Percentiles rank a stretch among this genome's conserved stretches.
phyloP scores from a whole-genome alignment of 305 asterid species.

The Striga hermonthica region DNA sequence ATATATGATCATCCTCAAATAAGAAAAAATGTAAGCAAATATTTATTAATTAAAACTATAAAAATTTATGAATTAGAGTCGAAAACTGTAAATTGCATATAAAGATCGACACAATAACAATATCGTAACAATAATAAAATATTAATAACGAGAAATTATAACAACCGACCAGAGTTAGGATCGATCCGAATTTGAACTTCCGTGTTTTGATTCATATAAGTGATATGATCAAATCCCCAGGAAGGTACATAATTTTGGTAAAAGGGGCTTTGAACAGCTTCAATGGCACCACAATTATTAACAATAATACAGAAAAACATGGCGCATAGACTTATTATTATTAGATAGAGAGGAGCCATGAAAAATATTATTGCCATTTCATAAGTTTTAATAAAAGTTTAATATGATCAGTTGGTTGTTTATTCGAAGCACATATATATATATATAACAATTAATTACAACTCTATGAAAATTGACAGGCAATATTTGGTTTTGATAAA shows the following conservation, averaged over 20 bases:
- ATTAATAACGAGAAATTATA: too few species aligned
- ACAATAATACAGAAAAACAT: background rate
- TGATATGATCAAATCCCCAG: slow-evolving; percentile 32
- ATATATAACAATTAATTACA: too few species aligned
- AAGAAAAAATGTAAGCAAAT: background rate
- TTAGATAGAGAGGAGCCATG: slow-evolving; percentile 5
- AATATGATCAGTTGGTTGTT: too few species aligned
- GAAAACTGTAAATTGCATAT: too few species aligned
- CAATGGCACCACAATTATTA: background rate
- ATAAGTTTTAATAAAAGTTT: too few species aligned
- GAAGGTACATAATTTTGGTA: background rate
- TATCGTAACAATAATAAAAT: background rate
- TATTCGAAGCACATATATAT: too few species aligned
- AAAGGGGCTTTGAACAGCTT: slow-evolving; percentile 15
- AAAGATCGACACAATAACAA: background rate
- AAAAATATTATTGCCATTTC: too few species aligned
- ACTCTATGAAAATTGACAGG: too few species aligned
- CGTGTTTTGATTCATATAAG: slow-evolving; percentile 16
- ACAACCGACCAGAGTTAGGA: slow-evolving; percentile 19
- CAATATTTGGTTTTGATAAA: too few species aligned
- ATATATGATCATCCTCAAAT: background rate
- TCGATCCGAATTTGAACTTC: slow-evolving; percentile 31
- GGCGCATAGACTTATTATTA: slow-evolving; percentile 10
- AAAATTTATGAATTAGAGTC: background rate
- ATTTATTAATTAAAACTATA: too few species aligned